Conservation (phyloP, 1,284 basidiomycete species). For the Leccinum angustisporum region DNA sequence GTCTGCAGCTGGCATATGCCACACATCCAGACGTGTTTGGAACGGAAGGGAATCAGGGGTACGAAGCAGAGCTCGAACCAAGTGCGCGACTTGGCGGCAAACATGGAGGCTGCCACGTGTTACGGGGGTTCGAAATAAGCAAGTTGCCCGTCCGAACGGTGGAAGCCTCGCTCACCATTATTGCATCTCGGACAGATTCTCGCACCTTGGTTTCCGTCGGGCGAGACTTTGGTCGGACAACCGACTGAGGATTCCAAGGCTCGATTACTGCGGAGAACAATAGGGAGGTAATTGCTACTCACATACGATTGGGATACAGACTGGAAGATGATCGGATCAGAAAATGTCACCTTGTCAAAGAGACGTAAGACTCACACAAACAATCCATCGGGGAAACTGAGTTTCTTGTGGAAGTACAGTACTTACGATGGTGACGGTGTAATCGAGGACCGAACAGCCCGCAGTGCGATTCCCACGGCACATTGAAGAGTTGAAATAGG, state of each 20-base stretch:
- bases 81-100: constrained; percentile 46
- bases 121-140: not conserved
- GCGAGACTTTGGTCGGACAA: constrained; percentile 46
- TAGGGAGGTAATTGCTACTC: constrained; percentile 23
- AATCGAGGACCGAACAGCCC: too few relatives aligned
- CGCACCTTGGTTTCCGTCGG: constrained; percentile 41
- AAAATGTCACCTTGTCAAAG: not conserved
- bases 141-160: not conserved
- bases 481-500: too few relatives aligned
- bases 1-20: constrained; percentile 51
- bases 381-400: constrained; percentile 22
- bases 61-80: constrained; percentile 58
- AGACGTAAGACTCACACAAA: constrained; percentile 34
- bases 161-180: constrained; percentile 38
- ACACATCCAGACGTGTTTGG: constrained; percentile 51
- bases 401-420: not conserved
- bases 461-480: too few relatives aligned
- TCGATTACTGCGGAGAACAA: constrained; percentile 8
- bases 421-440: too few relatives aligned
- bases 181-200: constrained; percentile 51
- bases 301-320: constrained; percentile 51
- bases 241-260: constrained; percentile 40
- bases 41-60: constrained; percentile 47
- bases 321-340: constrained; percentile 26
- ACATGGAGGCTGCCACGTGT: constrained; percentile 39